Conservation (phyloP, 179 eudicot genomes). For the Nepenthes alata region DNA sequence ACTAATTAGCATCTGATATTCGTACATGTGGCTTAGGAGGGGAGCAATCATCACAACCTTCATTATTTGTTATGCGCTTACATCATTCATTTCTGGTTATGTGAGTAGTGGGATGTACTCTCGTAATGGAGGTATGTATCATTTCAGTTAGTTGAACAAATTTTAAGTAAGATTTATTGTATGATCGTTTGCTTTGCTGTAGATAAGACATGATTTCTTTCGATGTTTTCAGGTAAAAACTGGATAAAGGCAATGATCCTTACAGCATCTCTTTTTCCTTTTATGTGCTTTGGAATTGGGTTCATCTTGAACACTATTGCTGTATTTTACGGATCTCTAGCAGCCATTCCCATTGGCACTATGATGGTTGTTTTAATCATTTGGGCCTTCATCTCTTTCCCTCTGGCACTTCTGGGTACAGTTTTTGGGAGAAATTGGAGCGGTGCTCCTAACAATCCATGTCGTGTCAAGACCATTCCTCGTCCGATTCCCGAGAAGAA, state of each 20-base stretch:
- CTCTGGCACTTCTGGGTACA: conserved; percentile 61
- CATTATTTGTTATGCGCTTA: conserved; percentile 55
- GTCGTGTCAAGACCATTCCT: conserved; percentile 69
- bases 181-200: neutral
- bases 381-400: conserved; percentile 63
- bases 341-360: conserved; percentile 67
- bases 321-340: conserved; percentile 52
- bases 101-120: conserved; percentile 72
- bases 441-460: conserved; percentile 66
- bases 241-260: conserved; percentile 62
- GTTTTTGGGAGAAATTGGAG: conserved; percentile 61
- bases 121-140: conserved; percentile 47
- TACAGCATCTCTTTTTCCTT: conserved; percentile 59
- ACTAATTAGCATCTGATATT: neutral
- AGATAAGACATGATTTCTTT: neutral
- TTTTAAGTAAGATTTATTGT: neutral
- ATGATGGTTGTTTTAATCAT: conserved; percentile 54
- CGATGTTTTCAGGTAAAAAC: conserved; percentile 33
- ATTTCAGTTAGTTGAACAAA: neutral
- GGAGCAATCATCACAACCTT: conserved; percentile 65
- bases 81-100: conserved; percentile 56
- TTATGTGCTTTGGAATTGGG: conserved; percentile 59
- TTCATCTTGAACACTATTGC: conserved; percentile 50
- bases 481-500: conserved; percentile 73
- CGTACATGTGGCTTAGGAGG: conserved; percentile 27